phyloP scores from a whole-genome alignment of 441 rosid species.

The Hura crepitans region DNA sequence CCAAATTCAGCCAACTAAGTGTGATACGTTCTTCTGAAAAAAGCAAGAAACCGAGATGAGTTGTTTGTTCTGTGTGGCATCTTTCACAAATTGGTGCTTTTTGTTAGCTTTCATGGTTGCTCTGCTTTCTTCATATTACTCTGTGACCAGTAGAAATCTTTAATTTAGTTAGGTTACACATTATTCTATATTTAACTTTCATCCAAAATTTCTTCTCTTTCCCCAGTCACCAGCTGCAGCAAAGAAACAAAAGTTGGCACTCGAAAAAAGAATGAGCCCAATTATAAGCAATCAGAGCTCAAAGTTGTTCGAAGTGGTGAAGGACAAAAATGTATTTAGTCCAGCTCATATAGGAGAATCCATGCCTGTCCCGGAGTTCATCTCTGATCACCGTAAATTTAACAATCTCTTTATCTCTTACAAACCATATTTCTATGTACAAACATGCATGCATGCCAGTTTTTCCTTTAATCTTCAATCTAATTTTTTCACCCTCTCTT shows the following conservation, averaged over 20 bases:
- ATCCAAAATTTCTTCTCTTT: neutral
- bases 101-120: neutral
- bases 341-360: conserved; percentile 28
- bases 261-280: conserved; percentile 15
- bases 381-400: conserved; percentile 24
- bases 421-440: neutral
- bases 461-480: neutral
- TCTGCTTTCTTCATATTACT: neutral
- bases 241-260: conserved; percentile 35
- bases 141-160: neutral
- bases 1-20: neutral
- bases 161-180: neutral
- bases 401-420: neutral
- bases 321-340: conserved; percentile 26
- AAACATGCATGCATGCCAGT: neutral
- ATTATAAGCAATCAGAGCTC: conserved; percentile 23
- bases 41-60: neutral
- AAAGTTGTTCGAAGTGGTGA: conserved; percentile 20
- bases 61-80: neutral
- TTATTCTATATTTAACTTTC: conserved; percentile 12
- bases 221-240: conserved; percentile 32
- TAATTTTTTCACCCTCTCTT: neutral
- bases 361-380: conserved; percentile 13
- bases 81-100: neutral
- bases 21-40: neutral